Conservation (phyloP, 495 filamentous ascomycete species). For the Evansstolkia leycettana region DNA sequence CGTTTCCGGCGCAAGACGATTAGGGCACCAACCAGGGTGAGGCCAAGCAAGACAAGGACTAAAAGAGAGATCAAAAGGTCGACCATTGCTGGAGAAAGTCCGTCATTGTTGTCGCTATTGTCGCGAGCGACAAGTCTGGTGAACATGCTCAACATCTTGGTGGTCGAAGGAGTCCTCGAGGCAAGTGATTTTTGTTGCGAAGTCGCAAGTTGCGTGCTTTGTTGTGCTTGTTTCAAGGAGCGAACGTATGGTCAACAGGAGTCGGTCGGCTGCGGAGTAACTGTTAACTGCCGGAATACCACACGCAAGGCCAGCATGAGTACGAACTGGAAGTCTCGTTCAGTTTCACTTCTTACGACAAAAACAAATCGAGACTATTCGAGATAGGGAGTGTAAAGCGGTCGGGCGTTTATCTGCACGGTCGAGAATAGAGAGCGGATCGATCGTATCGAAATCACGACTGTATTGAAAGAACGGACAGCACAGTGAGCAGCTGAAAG, state of each 20-base stretch:
- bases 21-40: conserved; percentile 53
- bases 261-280: neutral
- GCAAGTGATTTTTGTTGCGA: neutral
- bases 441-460: conserved; percentile 4
- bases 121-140: conserved; percentile 39
- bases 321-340: neutral
- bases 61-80: conserved; percentile 71
- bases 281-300: neutral
- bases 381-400: conserved; percentile 1
- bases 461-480: conserved; percentile 36
- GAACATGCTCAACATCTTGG: conserved; percentile 33
- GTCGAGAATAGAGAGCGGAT: too few species aligned
- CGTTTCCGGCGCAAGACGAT: conserved; percentile 59
- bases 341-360: neutral
- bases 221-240: neutral
- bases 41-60: conserved; percentile 55
- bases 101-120: conserved; percentile 29
- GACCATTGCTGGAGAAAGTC: conserved; percentile 43
- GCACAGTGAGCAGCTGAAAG: conserved; percentile 57
- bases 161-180: conserved; percentile 1
- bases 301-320: neutral
- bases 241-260: conserved; percentile 1
- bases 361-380: neutral
- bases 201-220: neutral
- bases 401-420: too few species aligned